Evolutionary conservation across 2,329 filamentous ascomycete genomes (phyloP).

Genomic region (Septoria linicola): DNA sequence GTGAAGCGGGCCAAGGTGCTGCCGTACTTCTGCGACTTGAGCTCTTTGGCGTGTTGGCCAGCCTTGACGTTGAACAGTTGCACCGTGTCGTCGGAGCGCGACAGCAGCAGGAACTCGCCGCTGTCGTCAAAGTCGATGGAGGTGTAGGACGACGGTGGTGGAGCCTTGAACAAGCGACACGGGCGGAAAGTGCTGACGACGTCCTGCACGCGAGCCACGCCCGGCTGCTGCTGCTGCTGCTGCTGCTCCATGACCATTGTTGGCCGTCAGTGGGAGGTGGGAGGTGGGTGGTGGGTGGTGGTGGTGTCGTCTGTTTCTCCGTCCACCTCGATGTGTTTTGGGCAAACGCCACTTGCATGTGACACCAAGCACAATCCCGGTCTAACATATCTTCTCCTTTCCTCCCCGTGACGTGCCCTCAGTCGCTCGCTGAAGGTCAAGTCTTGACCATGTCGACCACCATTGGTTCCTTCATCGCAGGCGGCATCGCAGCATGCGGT

Average conservation of each 20-base stretch:
- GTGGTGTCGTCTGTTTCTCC: not conserved
- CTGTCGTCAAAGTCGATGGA: conserved; percentile 96
- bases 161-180: conserved; percentile 54
- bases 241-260: conserved; percentile 30
- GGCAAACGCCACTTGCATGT: too few relatives aligned
- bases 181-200: conserved; percentile 76
- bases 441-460: conserved; percentile 51
- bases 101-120: conserved; percentile 86
- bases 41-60: conserved; percentile 81
- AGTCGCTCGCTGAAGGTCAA: too few relatives aligned
- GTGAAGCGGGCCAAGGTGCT: conserved; percentile 93
- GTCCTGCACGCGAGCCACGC: conserved; percentile 65
- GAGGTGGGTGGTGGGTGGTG: not conserved
- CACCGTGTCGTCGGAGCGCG: conserved; percentile 90
- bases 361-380: too few relatives aligned
- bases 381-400: too few relatives aligned
- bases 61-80: conserved; percentile 94
- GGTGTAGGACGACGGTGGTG: conserved; percentile 64
- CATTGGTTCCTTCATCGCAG: conserved; percentile 80
- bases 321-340: too few relatives aligned
- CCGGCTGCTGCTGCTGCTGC: conserved; percentile 26
- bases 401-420: too few relatives aligned
- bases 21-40: conserved; percentile 95
- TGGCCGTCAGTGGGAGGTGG: not conserved
- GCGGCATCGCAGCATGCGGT: conserved; percentile 93